A percentile compares a stretch with the other conserved stretches of the same genome.
Conservation (phyloP, 257 asterid genomes). For the Jacaranda copaia region DNA sequence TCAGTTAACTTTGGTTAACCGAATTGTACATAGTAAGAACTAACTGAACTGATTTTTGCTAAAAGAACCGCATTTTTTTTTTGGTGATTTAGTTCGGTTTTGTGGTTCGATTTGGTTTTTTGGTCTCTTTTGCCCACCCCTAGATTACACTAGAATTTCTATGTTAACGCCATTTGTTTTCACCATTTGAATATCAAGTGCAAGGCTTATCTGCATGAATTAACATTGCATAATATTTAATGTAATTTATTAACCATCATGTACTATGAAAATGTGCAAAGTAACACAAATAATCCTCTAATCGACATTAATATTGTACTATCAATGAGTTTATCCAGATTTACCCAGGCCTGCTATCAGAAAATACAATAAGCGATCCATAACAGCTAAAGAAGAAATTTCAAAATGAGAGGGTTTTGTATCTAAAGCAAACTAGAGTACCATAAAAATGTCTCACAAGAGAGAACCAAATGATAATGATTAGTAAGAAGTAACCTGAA, state of each 20-base stretch:
- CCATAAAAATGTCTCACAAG: neutral
- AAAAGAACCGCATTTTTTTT: too few species aligned
- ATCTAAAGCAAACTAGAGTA: conserved; percentile 3
- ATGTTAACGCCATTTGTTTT: neutral
- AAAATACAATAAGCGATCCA: neutral
- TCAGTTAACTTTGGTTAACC: too few species aligned
- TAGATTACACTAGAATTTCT: too few species aligned
- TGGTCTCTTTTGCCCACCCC: too few species aligned
- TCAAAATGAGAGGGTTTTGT: neutral
- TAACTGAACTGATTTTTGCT: too few species aligned
- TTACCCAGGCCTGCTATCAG: neutral
- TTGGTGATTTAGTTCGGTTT: too few species aligned
- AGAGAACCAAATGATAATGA: neutral
- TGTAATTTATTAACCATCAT: neutral
- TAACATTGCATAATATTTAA: neutral
- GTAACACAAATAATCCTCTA: neutral
- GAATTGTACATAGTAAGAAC: too few species aligned
- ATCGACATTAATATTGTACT: neutral
- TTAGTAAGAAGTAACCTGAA: conserved; percentile 59
- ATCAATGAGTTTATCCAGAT: neutral
- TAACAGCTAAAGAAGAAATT: neutral
- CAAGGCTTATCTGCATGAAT: neutral
- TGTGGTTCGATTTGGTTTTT: too few species aligned
- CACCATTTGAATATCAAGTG: neutral
- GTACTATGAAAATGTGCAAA: neutral